A percentile compares a stretch with the other conserved stretches of the same genome.
Evolutionary conservation across 2,329 filamentous ascomycete species (phyloP).

Genomic region (Escovopsis sp.): DNA sequence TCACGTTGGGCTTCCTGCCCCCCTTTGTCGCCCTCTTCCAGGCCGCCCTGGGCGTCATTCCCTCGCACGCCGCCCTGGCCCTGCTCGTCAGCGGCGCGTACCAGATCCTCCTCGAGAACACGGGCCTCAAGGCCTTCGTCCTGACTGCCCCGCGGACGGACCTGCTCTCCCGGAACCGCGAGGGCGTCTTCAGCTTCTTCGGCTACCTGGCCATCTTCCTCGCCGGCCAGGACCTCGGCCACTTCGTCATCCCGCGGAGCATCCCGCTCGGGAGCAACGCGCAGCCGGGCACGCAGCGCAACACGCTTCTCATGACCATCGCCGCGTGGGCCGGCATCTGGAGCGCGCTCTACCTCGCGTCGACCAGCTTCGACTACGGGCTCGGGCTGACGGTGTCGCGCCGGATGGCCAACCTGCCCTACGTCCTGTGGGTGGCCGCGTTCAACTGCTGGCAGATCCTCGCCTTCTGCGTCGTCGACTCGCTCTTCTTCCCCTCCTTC

Average conservation of each 20-base stretch:
- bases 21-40: slow-evolving; percentile 81
- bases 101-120: slow-evolving; percentile 61
- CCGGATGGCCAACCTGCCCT: slow-evolving; percentile 82
- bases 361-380: slow-evolving; percentile 55
- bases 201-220: slow-evolving; percentile 95
- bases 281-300: slow-evolving; percentile 32
- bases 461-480: slow-evolving; percentile 65
- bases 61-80: slow-evolving; percentile 64
- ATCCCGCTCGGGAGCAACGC: slow-evolving; percentile 28
- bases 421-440: slow-evolving; percentile 81
- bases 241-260: slow-evolving; percentile 57
- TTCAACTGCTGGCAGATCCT: slow-evolving; percentile 80
- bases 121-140: slow-evolving; percentile 67
- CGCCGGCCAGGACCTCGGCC: slow-evolving; percentile 70
- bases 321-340: slow-evolving; percentile 51
- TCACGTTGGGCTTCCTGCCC: slow-evolving; percentile 77
- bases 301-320: slow-evolving; percentile 48
- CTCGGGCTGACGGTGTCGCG: slow-evolving; percentile 68
- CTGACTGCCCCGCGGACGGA: slow-evolving; percentile 66
- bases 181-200: slow-evolving; percentile 88
- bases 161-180: slow-evolving; percentile 77
- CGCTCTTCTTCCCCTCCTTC: slow-evolving; percentile 58
- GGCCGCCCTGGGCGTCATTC: slow-evolving; percentile 51
- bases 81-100: slow-evolving; percentile 55
- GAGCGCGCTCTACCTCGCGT: slow-evolving; percentile 53